A percentile compares a stretch with the other conserved stretches of the same genome.
Conservation (phyloP, 352 stramenopile species). For the Phytophthora pseudosyringae region DNA sequence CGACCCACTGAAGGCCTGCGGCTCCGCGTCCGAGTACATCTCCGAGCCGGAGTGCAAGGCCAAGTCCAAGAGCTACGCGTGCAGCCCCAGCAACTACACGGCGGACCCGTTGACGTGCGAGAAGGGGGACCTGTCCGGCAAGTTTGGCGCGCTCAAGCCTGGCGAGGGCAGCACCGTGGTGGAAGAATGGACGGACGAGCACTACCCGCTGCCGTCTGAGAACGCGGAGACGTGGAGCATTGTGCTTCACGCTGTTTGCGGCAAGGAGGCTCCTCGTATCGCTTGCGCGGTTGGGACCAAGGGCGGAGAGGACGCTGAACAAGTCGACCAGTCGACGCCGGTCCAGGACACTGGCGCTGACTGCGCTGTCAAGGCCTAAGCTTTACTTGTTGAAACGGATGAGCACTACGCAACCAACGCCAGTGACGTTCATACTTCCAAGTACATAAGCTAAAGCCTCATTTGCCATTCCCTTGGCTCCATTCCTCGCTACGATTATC, state of each 20-base stretch:
- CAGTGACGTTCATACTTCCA: too few relatives aligned
- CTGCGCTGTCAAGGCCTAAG: conserved; percentile 3
- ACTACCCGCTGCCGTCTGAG: conserved; percentile 53
- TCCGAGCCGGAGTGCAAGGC: conserved; percentile 34
- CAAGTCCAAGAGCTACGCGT: conserved; percentile 46
- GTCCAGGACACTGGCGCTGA: conserved; percentile 8
- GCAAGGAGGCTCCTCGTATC: conserved; percentile 49
- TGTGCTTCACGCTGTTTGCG: conserved; percentile 67
- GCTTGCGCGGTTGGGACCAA: conserved; percentile 44
- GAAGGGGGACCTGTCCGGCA: conserved; percentile 64
- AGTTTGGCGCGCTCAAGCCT: conserved; percentile 53
- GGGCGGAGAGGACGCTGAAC: neutral
- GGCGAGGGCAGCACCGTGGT: conserved; percentile 29
- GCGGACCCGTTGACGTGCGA: conserved; percentile 48
- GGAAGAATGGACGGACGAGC: conserved; percentile 45
- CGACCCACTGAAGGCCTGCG: conserved; percentile 55
- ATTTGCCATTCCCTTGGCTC: too few relatives aligned
- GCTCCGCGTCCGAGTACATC: conserved; percentile 51
- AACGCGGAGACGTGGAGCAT: conserved; percentile 65
- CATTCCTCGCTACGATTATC: neutral
- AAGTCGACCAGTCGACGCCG: conserved; percentile 9
- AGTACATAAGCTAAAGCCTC: too few relatives aligned
- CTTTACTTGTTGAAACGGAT: neutral
- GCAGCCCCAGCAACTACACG: conserved; percentile 50
- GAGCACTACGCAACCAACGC: neutral